A percentile compares a stretch with the other conserved stretches of the same genome.
phyloP scores from a whole-genome alignment of 2,329 filamentous ascomycete genomes.

The Tolypocladium ovalisporum region DNA sequence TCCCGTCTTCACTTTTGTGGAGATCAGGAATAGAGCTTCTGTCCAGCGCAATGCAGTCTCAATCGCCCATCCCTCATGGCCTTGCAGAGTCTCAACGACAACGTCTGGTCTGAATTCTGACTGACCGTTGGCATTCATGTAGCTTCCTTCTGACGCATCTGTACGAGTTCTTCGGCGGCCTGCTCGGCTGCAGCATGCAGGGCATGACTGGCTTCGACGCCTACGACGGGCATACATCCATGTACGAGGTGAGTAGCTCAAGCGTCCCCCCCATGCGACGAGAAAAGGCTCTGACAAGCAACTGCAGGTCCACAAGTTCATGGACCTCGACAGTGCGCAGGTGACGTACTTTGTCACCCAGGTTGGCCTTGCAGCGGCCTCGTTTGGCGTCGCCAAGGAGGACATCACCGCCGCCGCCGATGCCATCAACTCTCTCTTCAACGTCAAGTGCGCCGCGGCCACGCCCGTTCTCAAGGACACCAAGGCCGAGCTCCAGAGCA shows the following conservation, averaged over 20 bases:
- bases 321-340: slow-evolving; percentile 40
- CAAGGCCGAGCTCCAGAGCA: slow-evolving; percentile 37
- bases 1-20: too few species aligned
- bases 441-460: slow-evolving; percentile 36
- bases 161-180: slow-evolving; percentile 49
- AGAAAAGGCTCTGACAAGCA: neutral
- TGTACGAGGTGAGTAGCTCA: slow-evolving; percentile 26
- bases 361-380: slow-evolving; percentile 43
- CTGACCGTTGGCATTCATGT: neutral
- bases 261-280: neutral
- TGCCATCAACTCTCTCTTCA: slow-evolving; percentile 39
- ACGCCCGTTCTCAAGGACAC: slow-evolving; percentile 32
- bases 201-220: slow-evolving; percentile 36
- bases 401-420: slow-evolving; percentile 39
- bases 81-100: too few species aligned
- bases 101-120: too few species aligned
- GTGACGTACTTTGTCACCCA: slow-evolving; percentile 49
- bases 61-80: too few species aligned
- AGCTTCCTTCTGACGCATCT: slow-evolving; percentile 49
- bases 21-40: too few species aligned
- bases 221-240: slow-evolving; percentile 33
- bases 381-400: slow-evolving; percentile 44
- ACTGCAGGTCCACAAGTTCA: slow-evolving; percentile 41
- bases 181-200: slow-evolving; percentile 44
- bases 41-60: too few species aligned